A percentile compares a stretch with the other conserved stretches of the same genome.
phyloP scores from a whole-genome alignment of 495 filamentous ascomycete species.

The Neurospora sp. region DNA sequence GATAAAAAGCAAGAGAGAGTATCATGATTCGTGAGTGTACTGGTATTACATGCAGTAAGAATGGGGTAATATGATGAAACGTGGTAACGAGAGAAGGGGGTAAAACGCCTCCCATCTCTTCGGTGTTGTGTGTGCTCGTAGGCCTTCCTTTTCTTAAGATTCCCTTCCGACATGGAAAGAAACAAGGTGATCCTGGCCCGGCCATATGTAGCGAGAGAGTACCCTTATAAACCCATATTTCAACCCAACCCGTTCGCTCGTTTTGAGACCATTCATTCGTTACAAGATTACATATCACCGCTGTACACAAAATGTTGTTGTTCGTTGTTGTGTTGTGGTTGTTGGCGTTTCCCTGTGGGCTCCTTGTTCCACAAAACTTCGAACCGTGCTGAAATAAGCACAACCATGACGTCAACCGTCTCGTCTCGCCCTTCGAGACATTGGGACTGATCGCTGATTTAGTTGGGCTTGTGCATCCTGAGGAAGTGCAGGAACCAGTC shows the following conservation, averaged over 20 bases:
- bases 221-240: background rate
- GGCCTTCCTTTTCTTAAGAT: background rate
- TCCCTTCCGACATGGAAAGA: background rate
- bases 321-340: background rate
- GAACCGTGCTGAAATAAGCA: background rate
- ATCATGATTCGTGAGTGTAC: background rate
- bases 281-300: background rate
- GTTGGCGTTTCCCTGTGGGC: background rate
- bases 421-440: background rate
- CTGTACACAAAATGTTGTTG: background rate
- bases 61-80: background rate
- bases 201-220: background rate
- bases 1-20: background rate
- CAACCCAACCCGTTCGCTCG: background rate
- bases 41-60: background rate
- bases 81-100: background rate
- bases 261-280: background rate
- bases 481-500: constrained; percentile 20
- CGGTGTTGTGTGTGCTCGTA: background rate
- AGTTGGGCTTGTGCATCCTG: constrained; percentile 21
- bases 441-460: background rate
- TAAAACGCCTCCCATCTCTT: background rate
- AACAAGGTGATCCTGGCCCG: background rate
- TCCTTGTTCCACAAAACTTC: background rate
- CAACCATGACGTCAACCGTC: background rate